These are phyloP conservation scores for Acer yangbiense DNA, from an alignment of 345 rosid species.

Conservation along the genomic window DNA sequence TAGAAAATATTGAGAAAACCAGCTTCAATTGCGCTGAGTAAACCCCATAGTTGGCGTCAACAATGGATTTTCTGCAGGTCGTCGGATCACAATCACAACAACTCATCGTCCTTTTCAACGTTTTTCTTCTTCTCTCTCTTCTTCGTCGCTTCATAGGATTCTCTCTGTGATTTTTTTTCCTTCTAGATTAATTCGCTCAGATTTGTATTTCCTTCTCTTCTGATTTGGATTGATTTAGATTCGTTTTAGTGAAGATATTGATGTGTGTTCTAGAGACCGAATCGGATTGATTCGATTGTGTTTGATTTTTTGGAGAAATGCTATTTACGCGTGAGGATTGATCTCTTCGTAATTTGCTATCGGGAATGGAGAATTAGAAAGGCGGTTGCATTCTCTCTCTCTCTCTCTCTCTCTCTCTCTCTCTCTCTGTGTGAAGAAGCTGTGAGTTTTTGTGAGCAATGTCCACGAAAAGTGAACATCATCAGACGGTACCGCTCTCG, in stretches of 20 bases:
- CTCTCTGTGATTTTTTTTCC: constrained; percentile 27
- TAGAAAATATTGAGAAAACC: constrained; percentile 18
- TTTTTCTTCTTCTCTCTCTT: constrained; percentile 15
- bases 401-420: neutral
- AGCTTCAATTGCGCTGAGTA: constrained; percentile 41
- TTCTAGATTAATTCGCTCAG: neutral
- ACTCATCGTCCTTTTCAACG: constrained; percentile 21
- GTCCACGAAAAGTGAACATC: constrained; percentile 70
- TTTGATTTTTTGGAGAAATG: neutral
- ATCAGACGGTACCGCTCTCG: constrained; percentile 88
- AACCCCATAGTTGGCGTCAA: constrained; percentile 22
- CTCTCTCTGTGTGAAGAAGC: constrained; percentile 6
- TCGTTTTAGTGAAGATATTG: neutral
- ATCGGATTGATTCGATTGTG: neutral
- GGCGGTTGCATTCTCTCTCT: constrained; percentile 12
- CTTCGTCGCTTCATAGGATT: constrained; percentile 15
- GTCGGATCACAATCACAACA: constrained; percentile 54
- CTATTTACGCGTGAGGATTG: too few species aligned
- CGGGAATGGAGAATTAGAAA: constrained; percentile 24
- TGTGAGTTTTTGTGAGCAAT: constrained; percentile 31
- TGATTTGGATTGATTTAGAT: constrained; percentile 20
- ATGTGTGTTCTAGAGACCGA: constrained; percentile 11
- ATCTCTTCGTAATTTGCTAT: neutral
- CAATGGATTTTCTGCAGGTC: constrained; percentile 46
- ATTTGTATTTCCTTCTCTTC: constrained; percentile 11